Conservation (phyloP, 2,329 filamentous ascomycete species). For the Cladosporium velox region DNA sequence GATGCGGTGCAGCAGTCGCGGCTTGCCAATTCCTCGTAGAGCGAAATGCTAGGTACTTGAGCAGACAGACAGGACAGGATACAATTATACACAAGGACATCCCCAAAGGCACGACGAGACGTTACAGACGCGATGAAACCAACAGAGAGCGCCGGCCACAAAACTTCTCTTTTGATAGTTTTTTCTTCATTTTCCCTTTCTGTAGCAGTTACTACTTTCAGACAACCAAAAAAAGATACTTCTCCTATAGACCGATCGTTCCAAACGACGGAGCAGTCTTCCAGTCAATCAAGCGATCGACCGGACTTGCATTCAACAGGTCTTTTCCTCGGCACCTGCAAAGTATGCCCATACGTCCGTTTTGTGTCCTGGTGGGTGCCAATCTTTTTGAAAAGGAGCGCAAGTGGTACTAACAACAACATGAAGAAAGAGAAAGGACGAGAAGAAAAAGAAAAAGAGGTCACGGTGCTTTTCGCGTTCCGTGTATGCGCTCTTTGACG, state of each 20-base stretch:
- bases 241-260: neutral
- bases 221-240: neutral
- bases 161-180: neutral
- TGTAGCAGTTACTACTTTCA: conserved; percentile 5
- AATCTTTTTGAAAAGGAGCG: conserved; percentile 9
- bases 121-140: neutral
- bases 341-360: neutral
- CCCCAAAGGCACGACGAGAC: neutral
- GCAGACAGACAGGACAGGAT: neutral
- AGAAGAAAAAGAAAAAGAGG: neutral
- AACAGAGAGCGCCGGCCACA: neutral
- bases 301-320: neutral
- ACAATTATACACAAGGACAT: neutral
- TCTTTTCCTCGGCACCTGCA: neutral
- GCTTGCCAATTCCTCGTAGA: neutral
- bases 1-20: too few species aligned
- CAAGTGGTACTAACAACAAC: conserved; percentile 19
- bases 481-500: neutral
- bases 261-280: neutral
- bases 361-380: neutral
- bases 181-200: conserved; percentile 11
- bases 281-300: neutral
- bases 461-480: neutral
- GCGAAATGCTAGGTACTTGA: neutral
- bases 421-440: neutral